A percentile compares a stretch with the other conserved stretches of the same genome.
Evolutionary conservation across 2,329 filamentous ascomycete genomes (phyloP).

Genomic region (Sarocladiaceae sp.): DNA sequence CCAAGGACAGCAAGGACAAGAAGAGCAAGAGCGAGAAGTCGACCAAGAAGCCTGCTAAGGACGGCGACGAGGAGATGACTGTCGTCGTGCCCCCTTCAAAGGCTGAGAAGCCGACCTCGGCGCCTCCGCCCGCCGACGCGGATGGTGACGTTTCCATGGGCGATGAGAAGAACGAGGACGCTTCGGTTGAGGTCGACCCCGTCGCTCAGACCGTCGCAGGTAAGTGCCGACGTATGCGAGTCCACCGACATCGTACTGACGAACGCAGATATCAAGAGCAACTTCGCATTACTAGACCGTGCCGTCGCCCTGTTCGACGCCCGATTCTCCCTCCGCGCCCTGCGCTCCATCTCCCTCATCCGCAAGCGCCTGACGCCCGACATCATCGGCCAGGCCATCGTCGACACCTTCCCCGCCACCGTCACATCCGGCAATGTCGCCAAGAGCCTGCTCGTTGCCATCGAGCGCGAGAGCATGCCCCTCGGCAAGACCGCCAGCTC

Average conservation of each 20-base stretch:
- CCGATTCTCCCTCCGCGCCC: constrained; percentile 87
- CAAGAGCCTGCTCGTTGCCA: constrained; percentile 64
- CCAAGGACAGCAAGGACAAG: constrained; percentile 67
- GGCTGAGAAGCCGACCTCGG: constrained; percentile 53
- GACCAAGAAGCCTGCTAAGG: constrained; percentile 55
- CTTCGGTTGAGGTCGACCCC: constrained; percentile 55
- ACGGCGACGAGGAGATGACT: constrained; percentile 76
- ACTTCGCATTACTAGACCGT: constrained; percentile 86
- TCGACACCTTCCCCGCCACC: constrained; percentile 68
- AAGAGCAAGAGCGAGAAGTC: constrained; percentile 60
- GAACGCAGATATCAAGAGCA: constrained; percentile 90
- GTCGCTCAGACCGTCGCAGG: constrained; percentile 56
- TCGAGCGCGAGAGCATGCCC: constrained; percentile 62
- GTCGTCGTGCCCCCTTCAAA: constrained; percentile 75
- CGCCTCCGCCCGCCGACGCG: constrained; percentile 51
- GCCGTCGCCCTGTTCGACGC: constrained; percentile 92
- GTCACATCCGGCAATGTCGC: constrained; percentile 60
- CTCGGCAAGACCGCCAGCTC: constrained; percentile 53
- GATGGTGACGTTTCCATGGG: constrained; percentile 72
- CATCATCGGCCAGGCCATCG: constrained; percentile 75
- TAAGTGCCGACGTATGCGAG: constrained; percentile 30
- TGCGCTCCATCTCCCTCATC: constrained; percentile 92
- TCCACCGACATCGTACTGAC: background rate
- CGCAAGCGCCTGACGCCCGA: constrained; percentile 85
- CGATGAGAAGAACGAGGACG: constrained; percentile 50